Evolutionary conservation across 345 rosid species (phyloP).

Genomic region (Populus tremula): DNA sequence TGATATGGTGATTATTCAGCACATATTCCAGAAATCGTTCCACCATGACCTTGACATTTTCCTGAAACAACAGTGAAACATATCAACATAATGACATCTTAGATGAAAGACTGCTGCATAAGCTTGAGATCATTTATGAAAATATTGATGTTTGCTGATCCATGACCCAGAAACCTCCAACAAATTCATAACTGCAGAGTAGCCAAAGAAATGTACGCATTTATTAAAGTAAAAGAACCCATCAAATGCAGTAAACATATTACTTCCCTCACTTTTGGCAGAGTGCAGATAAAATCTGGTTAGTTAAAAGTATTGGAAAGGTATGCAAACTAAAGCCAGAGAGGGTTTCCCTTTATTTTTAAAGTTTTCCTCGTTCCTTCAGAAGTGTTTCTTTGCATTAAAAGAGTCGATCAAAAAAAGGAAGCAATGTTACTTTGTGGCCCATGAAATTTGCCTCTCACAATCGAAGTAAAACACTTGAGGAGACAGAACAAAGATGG

Average conservation of each 20-base stretch:
- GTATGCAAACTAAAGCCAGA: neutral
- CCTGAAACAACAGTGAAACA: slow-evolving; percentile 48
- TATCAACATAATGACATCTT: neutral
- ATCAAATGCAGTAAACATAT: neutral
- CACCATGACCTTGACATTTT: slow-evolving; percentile 51
- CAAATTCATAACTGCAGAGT: neutral
- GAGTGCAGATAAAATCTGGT: neutral
- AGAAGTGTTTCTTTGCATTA: too few species aligned
- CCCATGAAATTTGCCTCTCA: neutral
- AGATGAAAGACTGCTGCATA: neutral
- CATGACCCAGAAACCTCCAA: neutral
- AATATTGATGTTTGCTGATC: neutral
- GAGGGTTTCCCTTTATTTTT: neutral
- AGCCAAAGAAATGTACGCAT: neutral
- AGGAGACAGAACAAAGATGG: neutral
- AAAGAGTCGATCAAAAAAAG: too few species aligned
- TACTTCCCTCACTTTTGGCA: neutral
- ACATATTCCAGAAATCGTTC: slow-evolving; percentile 66
- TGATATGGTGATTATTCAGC: slow-evolving; percentile 59
- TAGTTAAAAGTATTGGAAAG: neutral
- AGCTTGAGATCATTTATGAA: neutral
- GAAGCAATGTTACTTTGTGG: neutral
- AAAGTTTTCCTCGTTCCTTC: neutral
- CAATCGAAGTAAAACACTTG: neutral
- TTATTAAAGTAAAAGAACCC: neutral